Evolutionary conservation across 2,329 filamentous ascomycete genomes (phyloP), one percentile per base, ranked within the genome.

Genomic region (Xylaria sp.): DNA sequence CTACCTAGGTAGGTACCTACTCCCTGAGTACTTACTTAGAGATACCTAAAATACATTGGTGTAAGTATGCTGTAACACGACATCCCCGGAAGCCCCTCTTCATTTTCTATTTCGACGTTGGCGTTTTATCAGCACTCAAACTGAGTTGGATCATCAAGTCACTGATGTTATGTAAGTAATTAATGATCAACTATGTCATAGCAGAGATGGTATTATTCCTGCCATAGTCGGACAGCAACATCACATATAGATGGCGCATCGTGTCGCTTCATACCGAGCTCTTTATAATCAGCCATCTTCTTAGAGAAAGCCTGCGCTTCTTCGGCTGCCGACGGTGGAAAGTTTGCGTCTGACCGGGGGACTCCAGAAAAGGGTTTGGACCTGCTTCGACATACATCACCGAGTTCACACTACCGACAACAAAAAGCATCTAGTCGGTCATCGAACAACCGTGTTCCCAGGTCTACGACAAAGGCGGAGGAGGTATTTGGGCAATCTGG

Each of bases 351-450:
- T 12, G 47, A 21, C 39, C 24, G 19, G 36, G 58, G 12, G 12
- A 30, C 36, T 53, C 32, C 30, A 19, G 36, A 56, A 64, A 48
- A 64, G 34, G 45, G 61, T 69, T 69, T 36, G 32, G 30, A 53
- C 61, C 27, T 64, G 39, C 68, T 50, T 69, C 48, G 19, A 30
- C 59, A 5, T 66, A 55, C 47, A 58, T 47, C 34, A 21, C 64
- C 30, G 36, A 58, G 50, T 30, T 21, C 36, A 12, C 36, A 42
- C 54, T 55, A 27, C 34, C 19, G 24, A 54, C 53, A n/a, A 54
- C 61, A 36, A 30, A 30, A 57, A 56, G 45, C 19, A 55, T 42
- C 19, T 24, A 32, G 27, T 54, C 48, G 12, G 12, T 32, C 24
- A 55, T 56, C 48, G 5, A 21, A 3, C 9, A 50, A 24, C 21